Evolutionary conservation across 352 stramenopile genomes (phyloP).

Genomic region (Pythium coloratum): DNA sequence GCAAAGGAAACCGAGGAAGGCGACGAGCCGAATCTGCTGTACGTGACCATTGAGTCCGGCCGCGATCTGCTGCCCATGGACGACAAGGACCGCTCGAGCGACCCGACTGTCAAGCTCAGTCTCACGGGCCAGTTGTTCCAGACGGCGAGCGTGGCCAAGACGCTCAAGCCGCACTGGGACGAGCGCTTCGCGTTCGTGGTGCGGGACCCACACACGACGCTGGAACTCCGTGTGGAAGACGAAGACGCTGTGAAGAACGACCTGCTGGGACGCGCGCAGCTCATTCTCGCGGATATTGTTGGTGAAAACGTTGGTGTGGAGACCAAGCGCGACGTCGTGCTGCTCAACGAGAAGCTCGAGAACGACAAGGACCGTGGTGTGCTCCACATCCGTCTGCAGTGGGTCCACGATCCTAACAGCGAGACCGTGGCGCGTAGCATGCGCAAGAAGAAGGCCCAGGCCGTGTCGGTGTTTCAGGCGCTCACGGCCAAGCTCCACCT

Average conservation of each 20-base stretch:
- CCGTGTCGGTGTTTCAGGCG: slow-evolving; percentile 48
- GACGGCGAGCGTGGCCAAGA: slow-evolving; percentile 66
- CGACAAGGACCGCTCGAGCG: slow-evolving; percentile 68
- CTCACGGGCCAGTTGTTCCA: slow-evolving; percentile 71
- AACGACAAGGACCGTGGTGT: slow-evolving; percentile 59
- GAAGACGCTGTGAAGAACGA: slow-evolving; percentile 74
- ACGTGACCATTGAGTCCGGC: slow-evolving; percentile 71
- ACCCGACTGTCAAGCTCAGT: slow-evolving; percentile 85
- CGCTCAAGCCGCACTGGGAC: slow-evolving; percentile 77
- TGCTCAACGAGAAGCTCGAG: slow-evolving; percentile 57
- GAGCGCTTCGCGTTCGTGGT: slow-evolving; percentile 62
- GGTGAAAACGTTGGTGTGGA: slow-evolving; percentile 38
- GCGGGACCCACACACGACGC: slow-evolving; percentile 39
- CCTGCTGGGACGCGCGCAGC: slow-evolving; percentile 58
- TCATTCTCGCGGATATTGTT: slow-evolving; percentile 49
- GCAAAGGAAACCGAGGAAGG: neutral
- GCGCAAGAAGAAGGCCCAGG: slow-evolving; percentile 50
- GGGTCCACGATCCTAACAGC: slow-evolving; percentile 50
- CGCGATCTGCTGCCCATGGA: slow-evolving; percentile 84
- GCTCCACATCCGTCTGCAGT: slow-evolving; percentile 53
- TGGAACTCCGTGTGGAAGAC: slow-evolving; percentile 65
- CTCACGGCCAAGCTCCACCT: slow-evolving; percentile 53
- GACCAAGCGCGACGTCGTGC: slow-evolving; percentile 41
- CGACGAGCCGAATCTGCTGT: slow-evolving; percentile 55
- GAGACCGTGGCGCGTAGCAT: slow-evolving; percentile 41